Percentiles rank a stretch among this genome's conserved stretches.
Evolutionary conservation across 2,329 filamentous ascomycete genomes (phyloP).

Genomic region (Aphanocladium album): DNA sequence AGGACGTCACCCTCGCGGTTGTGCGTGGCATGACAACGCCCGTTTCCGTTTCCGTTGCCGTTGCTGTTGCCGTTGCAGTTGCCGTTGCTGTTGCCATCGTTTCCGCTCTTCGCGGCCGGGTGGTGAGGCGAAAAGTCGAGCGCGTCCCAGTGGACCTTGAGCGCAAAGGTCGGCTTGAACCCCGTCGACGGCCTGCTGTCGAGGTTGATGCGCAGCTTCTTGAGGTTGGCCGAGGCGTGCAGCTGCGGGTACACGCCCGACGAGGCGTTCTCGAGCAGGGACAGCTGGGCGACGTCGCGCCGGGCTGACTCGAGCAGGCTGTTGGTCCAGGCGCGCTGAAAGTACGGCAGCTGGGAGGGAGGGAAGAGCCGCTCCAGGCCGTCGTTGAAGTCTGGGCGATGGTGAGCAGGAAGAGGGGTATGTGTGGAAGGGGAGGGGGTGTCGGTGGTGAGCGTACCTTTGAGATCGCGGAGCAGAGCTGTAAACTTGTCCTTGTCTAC

Average conservation of each 20-base stretch:
- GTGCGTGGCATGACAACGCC: slow-evolving; percentile 29
- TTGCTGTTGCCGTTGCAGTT: no score
- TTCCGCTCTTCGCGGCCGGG: slow-evolving; percentile 11
- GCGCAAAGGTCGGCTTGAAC: slow-evolving; percentile 38
- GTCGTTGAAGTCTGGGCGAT: slow-evolving; percentile 39
- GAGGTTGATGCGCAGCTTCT: slow-evolving; percentile 43
- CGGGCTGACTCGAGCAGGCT: slow-evolving; percentile 41
- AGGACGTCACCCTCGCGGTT: slow-evolving; percentile 31
- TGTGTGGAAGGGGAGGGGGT: neutral
- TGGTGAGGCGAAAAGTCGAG: slow-evolving; percentile 20
- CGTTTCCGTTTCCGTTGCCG: no score
- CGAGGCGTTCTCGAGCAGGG: slow-evolving; percentile 37
- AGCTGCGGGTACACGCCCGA: slow-evolving; percentile 38
- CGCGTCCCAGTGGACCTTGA: slow-evolving; percentile 32
- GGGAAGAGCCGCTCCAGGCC: slow-evolving; percentile 44
- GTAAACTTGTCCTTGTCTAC: slow-evolving; percentile 42
- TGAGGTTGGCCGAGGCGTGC: slow-evolving; percentile 38
- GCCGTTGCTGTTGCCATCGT: no score
- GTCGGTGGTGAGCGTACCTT: no score
- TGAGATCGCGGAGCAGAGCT: slow-evolving; percentile 34
- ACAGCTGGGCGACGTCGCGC: slow-evolving; percentile 36
- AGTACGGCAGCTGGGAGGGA: slow-evolving; percentile 33
- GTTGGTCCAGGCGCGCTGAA: slow-evolving; percentile 42
- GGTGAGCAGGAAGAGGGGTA: neutral
- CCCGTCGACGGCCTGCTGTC: slow-evolving; percentile 34